Base-by-base conservation (phyloP, 305 asterid species). In the Fraxinus angustifolia region DNA sequence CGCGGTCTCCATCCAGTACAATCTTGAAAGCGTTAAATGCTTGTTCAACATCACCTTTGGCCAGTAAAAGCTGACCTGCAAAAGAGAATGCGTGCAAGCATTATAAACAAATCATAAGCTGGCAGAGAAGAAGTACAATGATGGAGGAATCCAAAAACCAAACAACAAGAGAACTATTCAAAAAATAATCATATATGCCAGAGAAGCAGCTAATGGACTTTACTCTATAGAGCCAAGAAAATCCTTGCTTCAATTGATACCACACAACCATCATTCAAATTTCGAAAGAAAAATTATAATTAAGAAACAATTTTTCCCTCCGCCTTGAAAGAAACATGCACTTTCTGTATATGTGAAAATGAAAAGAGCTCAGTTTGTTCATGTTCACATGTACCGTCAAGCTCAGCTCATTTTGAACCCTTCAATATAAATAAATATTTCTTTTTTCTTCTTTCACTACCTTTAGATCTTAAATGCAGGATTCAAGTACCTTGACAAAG, bases 31-130 rank as follows among this genome's bases (percentile, higher is more conserved):
- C 98, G 77, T 91, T 88, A 82, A 88, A 92, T 83, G 99, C 98
- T 84, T 96, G 99, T 65, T 96, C 99, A 74, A 87, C 82, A 62
- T 96, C 99, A 82, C 99, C 98, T 90, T 90, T 96, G 77, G 97
- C 98, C 87, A 96, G 92, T 78, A 94, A 91, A 82, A 96, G 99
- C 90, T 94, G 99, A 78, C 99, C 99, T 95, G 91, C 75, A 81
- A 82, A 84, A 83, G 79, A 82, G 75, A 19, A 73, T 71, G 78
- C 82, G 73, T 48, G 70, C 84, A 84, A 78, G 78, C 38, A 58
- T 33, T 82, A 81, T 67, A 84, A 45, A 75, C 38, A 70, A 78
- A 38, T 16, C 48, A 78, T 40, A 50, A 80, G 78, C 67, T 36
- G 56, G 82, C 40, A 48, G 60, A 73, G 73, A 62, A 50, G 50